Evolutionary conservation across 345 rosid genomes (phyloP).

Genomic region (Salix exigua): DNA sequence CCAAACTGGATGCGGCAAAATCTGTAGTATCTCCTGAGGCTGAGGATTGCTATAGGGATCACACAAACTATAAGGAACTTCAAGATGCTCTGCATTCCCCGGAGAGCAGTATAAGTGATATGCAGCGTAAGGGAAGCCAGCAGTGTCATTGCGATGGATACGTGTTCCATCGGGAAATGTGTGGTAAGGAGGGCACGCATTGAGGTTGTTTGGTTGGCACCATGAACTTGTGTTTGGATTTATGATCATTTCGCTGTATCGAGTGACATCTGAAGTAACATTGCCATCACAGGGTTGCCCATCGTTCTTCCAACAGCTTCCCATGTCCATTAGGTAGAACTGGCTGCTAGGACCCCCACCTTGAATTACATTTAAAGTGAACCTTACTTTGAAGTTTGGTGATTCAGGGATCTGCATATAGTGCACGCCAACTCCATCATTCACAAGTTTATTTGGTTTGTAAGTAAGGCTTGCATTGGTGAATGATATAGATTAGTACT

Average conservation of each 20-base stretch:
- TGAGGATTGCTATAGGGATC: slow-evolving; percentile 31
- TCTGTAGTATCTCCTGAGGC: slow-evolving; percentile 26
- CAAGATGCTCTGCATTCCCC: slow-evolving; percentile 17
- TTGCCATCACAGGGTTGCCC: slow-evolving; percentile 25
- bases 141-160: slow-evolving; percentile 24
- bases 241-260: slow-evolving; percentile 31
- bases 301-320: slow-evolving; percentile 32
- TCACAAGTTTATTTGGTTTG: slow-evolving; percentile 3
- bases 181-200: slow-evolving; percentile 24
- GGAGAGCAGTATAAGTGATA: slow-evolving; percentile 26
- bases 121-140: slow-evolving; percentile 19
- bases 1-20: slow-evolving; percentile 30
- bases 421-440: not conserved
- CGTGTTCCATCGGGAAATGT: slow-evolving; percentile 20
- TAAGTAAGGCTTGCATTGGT: not conserved
- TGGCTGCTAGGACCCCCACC: slow-evolving; percentile 28
- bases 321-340: slow-evolving; percentile 28
- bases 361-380: slow-evolving; percentile 20
- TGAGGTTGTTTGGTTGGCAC: slow-evolving; percentile 19
- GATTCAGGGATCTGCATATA: slow-evolving; percentile 24
- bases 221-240: slow-evolving; percentile 21
- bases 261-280: slow-evolving; percentile 21
- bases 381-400: slow-evolving; percentile 30
- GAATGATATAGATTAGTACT: not conserved
- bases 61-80: slow-evolving; percentile 21